Evolutionary conservation across 345 rosid species (phyloP), one percentile per base, ranked within the genome.

Genomic region (Reutealis trisperma): DNA sequence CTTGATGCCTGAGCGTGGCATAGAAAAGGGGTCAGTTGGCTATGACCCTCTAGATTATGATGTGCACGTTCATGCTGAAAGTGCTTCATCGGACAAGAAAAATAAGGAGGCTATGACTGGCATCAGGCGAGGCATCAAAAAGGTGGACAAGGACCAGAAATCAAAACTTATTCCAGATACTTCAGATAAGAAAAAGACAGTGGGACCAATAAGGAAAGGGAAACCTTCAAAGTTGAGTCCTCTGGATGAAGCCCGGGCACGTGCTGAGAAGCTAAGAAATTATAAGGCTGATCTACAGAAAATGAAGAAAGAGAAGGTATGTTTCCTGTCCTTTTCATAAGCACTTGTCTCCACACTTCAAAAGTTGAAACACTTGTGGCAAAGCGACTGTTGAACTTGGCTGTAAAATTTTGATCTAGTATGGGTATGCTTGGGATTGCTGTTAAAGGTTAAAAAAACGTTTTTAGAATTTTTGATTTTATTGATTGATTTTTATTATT

Each of bases 261-360:
- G 99, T 32, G 99, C 99, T 74, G 98, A 96, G 79, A 90, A 81
- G 82, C 90, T 96, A 66, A 92, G 99, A 82, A 84, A 80, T 63
- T 96, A 83, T 77, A 96, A 96, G 87, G 97, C 97, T 81, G 99
- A 96, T 80, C 92, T 96, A 72, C 93, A 88, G 93, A 94, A 94
- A 84, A 75, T 96, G 84, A 96, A 92, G 88, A 96, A 92, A 85
- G 97, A 94, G 81, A 92, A 90, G 94, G 98, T 96, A 81, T 80
- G 71, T 77, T 57, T 45, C 69, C 24, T 57, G 42, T 13, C 47
- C 49, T 51, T 47, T 49, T 52, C 22, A 8, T 65, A 19, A 66
- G 57, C 30, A 30, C 67, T 47, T 22, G 8, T 61, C 55, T 42
- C 74, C 52, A 24, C 30, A 14, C 30, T 60, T 67, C 58, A 45